Evolutionary conservation across 2,329 filamentous ascomycete species (phyloP).

Genomic region (Ceratocystis cacaofunesta): DNA sequence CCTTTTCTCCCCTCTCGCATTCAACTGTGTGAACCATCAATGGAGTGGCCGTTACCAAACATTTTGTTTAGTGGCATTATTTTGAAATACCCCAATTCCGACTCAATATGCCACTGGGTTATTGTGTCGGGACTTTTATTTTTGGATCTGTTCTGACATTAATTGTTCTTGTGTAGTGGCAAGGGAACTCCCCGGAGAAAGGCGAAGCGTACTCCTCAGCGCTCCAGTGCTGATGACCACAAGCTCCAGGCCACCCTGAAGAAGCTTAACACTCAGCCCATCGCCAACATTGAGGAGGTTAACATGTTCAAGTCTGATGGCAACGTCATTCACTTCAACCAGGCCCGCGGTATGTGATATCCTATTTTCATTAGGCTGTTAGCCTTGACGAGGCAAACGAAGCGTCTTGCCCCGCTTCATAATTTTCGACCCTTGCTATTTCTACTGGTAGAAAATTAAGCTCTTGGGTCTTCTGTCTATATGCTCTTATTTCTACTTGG

Average conservation of each 20-base stretch:
- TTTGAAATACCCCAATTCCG: neutral
- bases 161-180: constrained; percentile 40
- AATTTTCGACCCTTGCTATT: neutral
- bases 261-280: constrained; percentile 99
- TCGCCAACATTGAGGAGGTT: constrained; percentile 98
- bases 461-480: neutral
- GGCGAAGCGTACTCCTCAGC: constrained; percentile 94
- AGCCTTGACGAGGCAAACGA: neutral
- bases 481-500: neutral
- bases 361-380: neutral
- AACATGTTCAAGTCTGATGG: constrained; percentile 99
- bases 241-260: constrained; percentile 95
- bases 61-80: neutral
- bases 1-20: neutral
- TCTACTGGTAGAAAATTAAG: neutral
- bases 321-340: constrained; percentile 98
- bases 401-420: neutral
- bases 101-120: neutral
- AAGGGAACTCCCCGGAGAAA: constrained; percentile 97
- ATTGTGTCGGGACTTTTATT: constrained; percentile 12
- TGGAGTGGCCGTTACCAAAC: constrained; percentile 22
- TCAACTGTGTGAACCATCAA: constrained; percentile 9
- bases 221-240: constrained; percentile 93
- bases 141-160: constrained; percentile 10
- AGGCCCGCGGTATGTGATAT: constrained; percentile 70